Base-by-base conservation (phyloP, 768 basidiomycete species). In the Rhizopogon sp. region DNA sequence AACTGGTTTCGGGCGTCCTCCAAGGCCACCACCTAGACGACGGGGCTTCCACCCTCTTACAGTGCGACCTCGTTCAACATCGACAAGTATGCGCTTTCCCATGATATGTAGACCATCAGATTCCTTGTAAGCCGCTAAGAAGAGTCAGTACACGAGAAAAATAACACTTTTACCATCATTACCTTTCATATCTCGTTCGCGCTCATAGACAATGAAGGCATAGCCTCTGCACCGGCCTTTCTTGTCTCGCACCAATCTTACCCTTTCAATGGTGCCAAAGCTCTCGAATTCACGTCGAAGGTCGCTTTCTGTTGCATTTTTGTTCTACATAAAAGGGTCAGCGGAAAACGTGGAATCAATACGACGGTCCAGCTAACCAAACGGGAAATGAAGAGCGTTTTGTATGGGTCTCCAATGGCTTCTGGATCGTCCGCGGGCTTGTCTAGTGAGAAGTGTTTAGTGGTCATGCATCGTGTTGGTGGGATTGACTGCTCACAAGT, bases 171-270 rank as follows among this genome's bases (percentile, higher is more conserved):
- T 10, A 14, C 31, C 35, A 14, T 50, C 17, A 11, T 49, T 69
- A 95, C 95, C 95, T 83, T 98, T 98, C 97, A 99, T 99, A 69
- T 99, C 97, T 56, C 95, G 84, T 74, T 98, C 97, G 31, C 97
- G 84, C 68, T 99, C 97, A 61, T 93, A 99, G 16, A 99, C 94
- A 59, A 99, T 80, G 72, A 99, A 99, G 20, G 96, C 96, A 69
- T 98, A 98, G 13, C 94, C 93, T 59, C 89, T 78, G 65, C 89
- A 83, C 55, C 92, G 89, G 49, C 80, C 83, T 66, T 94, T 94
- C 70, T 89, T 85, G 78, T 97, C 92, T 35, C 88, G 84, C 10
- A 98, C 95, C 52, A 99, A 90, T 58, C 93, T 82, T 60, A 98
- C 88, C 56, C 91, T 83, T 74, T 98, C 97, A 61, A 99, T 93